These are phyloP conservation scores for Puccinia novopanici DNA, from an alignment of 1,284 basidiomycete species.

Conservation along the genomic window DNA sequence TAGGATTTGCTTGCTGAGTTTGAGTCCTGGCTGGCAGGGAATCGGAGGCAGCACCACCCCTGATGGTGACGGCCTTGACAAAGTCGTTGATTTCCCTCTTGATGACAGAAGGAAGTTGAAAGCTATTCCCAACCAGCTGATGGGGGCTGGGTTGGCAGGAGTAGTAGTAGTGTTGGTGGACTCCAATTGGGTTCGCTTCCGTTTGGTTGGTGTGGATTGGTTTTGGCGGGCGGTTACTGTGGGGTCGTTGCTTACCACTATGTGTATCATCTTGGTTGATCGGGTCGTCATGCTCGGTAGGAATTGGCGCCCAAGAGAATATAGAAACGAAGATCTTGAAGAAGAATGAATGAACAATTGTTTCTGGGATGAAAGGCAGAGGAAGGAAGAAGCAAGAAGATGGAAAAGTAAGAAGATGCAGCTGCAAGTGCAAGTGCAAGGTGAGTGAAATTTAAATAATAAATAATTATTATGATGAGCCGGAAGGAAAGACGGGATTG, in stretches of 20 bases:
- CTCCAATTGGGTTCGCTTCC: constrained; percentile 37
- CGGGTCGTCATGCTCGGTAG: constrained; percentile 38
- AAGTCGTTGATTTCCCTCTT: constrained; percentile 49
- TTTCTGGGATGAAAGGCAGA: constrained; percentile 13
- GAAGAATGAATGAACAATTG: constrained; percentile 25
- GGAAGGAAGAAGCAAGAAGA: not conserved
- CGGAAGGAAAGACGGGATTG: not conserved
- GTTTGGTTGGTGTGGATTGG: constrained; percentile 35
- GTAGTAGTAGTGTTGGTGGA: too few species aligned
- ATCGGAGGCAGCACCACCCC: constrained; percentile 8
- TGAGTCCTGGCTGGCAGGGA: not conserved
- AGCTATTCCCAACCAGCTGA: constrained; percentile 42
- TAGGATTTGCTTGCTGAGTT: not conserved
- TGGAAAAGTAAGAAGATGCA: not conserved
- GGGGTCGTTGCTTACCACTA: not conserved
- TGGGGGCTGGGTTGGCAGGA: not conserved
- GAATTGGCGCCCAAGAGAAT: constrained; percentile 17
- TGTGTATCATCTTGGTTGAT: constrained; percentile 21
- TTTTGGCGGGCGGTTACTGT: not conserved
- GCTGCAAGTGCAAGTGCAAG: not conserved
- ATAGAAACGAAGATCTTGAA: constrained; percentile 27
- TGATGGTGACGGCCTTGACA: constrained; percentile 39
- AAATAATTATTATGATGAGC: not conserved
- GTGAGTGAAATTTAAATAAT: too few species aligned
- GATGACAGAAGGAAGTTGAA: constrained; percentile 49